Percentiles rank a stretch among this genome's conserved stretches.
Conservation (phyloP, 2,329 filamentous ascomycete genomes). For the Alternaria sp. region DNA sequence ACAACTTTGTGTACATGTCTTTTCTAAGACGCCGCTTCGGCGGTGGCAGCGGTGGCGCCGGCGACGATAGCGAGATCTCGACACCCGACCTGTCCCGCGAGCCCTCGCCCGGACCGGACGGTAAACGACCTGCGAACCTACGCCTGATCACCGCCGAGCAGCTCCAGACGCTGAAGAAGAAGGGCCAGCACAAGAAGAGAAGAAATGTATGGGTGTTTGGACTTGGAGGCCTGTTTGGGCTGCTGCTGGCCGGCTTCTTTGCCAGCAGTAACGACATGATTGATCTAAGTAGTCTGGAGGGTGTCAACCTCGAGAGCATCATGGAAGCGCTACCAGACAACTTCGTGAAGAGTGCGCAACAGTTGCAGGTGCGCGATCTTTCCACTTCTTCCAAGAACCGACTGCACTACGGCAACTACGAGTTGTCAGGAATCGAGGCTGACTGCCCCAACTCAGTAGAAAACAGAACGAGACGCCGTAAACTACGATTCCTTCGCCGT, state of each 20-base stretch:
- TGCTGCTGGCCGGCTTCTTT: constrained; percentile 89
- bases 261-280: constrained; percentile 90
- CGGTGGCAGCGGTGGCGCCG: constrained; percentile 25
- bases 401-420: neutral
- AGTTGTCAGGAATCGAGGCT: constrained; percentile 21
- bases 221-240: constrained; percentile 87
- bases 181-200: constrained; percentile 66
- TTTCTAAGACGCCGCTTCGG: constrained; percentile 50
- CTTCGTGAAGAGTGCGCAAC: constrained; percentile 83
- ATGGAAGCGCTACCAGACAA: constrained; percentile 88
- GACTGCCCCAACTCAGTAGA: constrained; percentile 59
- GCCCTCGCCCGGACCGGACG: constrained; percentile 43
- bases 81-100: constrained; percentile 51
- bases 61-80: constrained; percentile 32
- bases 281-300: constrained; percentile 75
- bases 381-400: neutral
- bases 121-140: constrained; percentile 54
- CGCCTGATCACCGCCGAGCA: constrained; percentile 62
- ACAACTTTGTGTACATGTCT: constrained; percentile 38
- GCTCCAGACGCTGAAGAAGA: constrained; percentile 58
- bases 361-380: constrained; percentile 74
- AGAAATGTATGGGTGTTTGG: constrained; percentile 84
- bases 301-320: constrained; percentile 82
- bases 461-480: constrained; percentile 85
- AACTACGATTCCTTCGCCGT: constrained; percentile 95